Evolutionary conservation across 2,329 filamentous ascomycete genomes (phyloP).

Genomic region (Penicillium concentricum): DNA sequence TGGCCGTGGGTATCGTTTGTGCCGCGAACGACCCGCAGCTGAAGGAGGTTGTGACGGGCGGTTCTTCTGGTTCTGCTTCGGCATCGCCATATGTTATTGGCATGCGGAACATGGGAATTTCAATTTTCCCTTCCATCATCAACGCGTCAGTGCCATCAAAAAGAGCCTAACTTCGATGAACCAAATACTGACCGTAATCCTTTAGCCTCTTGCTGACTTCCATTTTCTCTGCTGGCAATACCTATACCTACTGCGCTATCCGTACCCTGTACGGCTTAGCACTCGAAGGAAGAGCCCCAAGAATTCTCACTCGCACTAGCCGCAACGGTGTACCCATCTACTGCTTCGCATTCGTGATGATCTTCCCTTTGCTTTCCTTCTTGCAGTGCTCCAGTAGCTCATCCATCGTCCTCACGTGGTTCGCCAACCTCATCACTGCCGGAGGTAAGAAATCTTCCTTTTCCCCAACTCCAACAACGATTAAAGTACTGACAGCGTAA

Average conservation of each 20-base stretch:
- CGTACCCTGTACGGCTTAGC: slow-evolving; percentile 55
- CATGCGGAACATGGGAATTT: slow-evolving; percentile 56
- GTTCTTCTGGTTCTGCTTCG: slow-evolving; percentile 41
- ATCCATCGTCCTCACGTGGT: slow-evolving; percentile 53
- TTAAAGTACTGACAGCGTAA: neutral
- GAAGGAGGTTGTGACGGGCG: slow-evolving; percentile 11
- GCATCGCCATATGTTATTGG: slow-evolving; percentile 65
- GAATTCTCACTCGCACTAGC: slow-evolving; percentile 58
- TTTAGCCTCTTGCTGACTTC: slow-evolving; percentile 48
- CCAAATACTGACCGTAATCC: neutral
- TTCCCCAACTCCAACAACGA: slow-evolving; percentile 22
- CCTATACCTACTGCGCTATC: slow-evolving; percentile 55
- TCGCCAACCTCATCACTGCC: slow-evolving; percentile 58
- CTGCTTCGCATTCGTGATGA: slow-evolving; percentile 55
- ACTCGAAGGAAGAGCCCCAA: slow-evolving; percentile 54
- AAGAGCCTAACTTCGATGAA: no score
- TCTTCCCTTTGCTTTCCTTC: slow-evolving; percentile 56
- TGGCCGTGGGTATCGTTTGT: slow-evolving; percentile 68
- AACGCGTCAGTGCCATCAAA: slow-evolving; percentile 46
- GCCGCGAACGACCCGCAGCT: slow-evolving; percentile 58
- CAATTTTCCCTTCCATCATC: slow-evolving; percentile 56
- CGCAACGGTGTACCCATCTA: slow-evolving; percentile 62
- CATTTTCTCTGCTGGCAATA: slow-evolving; percentile 58
- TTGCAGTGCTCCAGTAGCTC: slow-evolving; percentile 53
- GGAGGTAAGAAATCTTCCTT: slow-evolving; percentile 40